Percentiles rank a stretch among this genome's conserved stretches.
These are phyloP conservation scores for Colletotrichum sp. DNA, from an alignment of 2,329 filamentous ascomycete genomes.

Conservation along the genomic window DNA sequence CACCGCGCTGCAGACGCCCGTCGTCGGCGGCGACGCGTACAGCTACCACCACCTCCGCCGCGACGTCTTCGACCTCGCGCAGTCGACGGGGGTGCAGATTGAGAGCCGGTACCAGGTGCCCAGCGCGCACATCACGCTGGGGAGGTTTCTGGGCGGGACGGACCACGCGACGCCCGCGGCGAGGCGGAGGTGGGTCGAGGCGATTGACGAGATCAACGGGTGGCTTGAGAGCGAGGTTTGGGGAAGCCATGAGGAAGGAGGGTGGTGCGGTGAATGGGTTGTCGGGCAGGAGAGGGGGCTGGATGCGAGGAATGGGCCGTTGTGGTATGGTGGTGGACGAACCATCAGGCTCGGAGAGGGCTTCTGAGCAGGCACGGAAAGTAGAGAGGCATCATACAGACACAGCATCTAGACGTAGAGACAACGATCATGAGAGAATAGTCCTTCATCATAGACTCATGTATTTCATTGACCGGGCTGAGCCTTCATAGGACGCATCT, in stretches of 20 bases:
- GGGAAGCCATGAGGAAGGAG: slow-evolving; percentile 51
- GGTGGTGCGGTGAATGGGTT: slow-evolving; percentile 74
- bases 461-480: slow-evolving; percentile 19
- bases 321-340: slow-evolving; percentile 90
- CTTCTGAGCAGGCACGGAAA: slow-evolving; percentile 44
- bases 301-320: slow-evolving; percentile 72
- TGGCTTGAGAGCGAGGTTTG: slow-evolving; percentile 77
- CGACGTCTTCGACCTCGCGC: slow-evolving; percentile 72
- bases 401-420: background rate
- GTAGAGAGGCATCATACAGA: background rate
- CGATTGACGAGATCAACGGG: slow-evolving; percentile 77
- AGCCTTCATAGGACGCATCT: slow-evolving; percentile 15
- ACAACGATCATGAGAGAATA: background rate
- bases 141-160: slow-evolving; percentile 72
- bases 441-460: slow-evolving; percentile 12
- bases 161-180: slow-evolving; percentile 66
- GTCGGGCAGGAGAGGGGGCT: slow-evolving; percentile 87
- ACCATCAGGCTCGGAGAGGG: slow-evolving; percentile 69
- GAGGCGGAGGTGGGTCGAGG: slow-evolving; percentile 68
- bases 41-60: slow-evolving; percentile 91
- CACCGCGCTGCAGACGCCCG: slow-evolving; percentile 37
- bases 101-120: slow-evolving; percentile 86
- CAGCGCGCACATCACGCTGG: slow-evolving; percentile 88
- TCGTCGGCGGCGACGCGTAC: slow-evolving; percentile 66
- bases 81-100: slow-evolving; percentile 69